Evolutionary conservation across 1,284 basidiomycete genomes (phyloP).

Genomic region (Veloboletus limbatus): DNA sequence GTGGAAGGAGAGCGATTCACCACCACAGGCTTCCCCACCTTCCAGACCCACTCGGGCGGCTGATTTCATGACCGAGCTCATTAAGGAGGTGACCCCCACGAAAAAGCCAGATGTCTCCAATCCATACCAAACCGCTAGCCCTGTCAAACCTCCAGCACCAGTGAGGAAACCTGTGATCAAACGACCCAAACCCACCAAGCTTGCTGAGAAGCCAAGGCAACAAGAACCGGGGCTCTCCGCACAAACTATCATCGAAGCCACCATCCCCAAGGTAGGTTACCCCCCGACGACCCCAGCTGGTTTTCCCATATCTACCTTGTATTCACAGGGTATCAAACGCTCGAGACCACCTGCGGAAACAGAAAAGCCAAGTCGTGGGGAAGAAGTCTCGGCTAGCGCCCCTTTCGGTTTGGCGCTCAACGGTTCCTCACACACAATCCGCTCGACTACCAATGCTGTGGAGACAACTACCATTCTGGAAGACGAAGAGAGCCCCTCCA

Average conservation of each 20-base stretch:
- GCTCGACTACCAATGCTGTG: conserved; percentile 4
- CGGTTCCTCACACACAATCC: conserved; percentile 16
- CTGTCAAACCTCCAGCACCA: conserved; percentile 44
- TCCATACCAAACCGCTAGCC: conserved; percentile 66
- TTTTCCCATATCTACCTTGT: neutral
- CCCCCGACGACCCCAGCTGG: neutral
- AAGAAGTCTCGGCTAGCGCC: conserved; percentile 7
- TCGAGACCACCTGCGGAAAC: conserved; percentile 57
- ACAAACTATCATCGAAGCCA: conserved; percentile 69
- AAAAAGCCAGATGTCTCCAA: conserved; percentile 65
- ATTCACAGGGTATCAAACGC: conserved; percentile 62
- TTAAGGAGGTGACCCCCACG: conserved; percentile 62
- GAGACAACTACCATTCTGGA: conserved; percentile 32
- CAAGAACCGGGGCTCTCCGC: conserved; percentile 43
- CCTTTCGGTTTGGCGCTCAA: conserved; percentile 26
- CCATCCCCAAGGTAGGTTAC: conserved; percentile 58
- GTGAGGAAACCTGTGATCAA: conserved; percentile 40
- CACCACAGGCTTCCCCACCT: conserved; percentile 38
- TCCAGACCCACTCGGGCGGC: conserved; percentile 56
- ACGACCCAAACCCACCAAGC: conserved; percentile 29
- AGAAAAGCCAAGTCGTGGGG: conserved; percentile 18
- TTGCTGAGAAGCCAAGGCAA: conserved; percentile 33
- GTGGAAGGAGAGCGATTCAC: conserved; percentile 48
- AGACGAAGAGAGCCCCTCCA: conserved; percentile 36
- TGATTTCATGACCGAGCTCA: conserved; percentile 59